Base-by-base conservation (phyloP, 2,329 filamentous ascomycete species). In the Clonostachys rosea region DNA sequence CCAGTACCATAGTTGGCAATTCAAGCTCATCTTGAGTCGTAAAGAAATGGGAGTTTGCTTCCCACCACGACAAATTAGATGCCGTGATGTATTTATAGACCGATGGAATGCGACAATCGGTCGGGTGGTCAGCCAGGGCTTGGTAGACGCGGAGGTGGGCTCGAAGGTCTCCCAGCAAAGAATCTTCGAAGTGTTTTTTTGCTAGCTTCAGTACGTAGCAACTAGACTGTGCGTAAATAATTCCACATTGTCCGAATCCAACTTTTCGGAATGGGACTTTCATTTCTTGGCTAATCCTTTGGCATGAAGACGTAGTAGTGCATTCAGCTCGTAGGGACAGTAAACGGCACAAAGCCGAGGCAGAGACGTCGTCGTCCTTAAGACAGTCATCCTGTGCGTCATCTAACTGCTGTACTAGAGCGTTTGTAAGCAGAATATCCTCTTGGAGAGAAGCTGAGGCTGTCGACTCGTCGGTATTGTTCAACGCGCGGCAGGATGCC, bases 191-290 rank as follows among this genome's bases (percentile, higher is more conserved):
- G 17, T 43, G 18, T 2, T 51, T 54, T 17, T 51, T 49, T 2
- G 56, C 52, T 5, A 59, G 33, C 44, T 61, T 61, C 16, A 59
- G 40, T 1, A 56, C 58, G 16, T 43, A 48, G 8, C 7, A 24
- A 12, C 52, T 52, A 13, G 56, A 52, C 11, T 47, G 43, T 30
- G 54, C 47, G 36, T 59, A 57, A 18, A 60, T 40, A 10, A 59
- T 47, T 5, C 58, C 56, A 43, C 59, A 61, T 41, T 60, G 58
- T 2, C 58, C 57, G 41, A 60, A 59, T 2, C 57, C 57, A 14
- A 60, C 57, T 37, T 54, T 59, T 16, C 52, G 14, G 12, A 39
- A 39, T 17, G 14, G 36, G 36, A 11, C 36, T 14, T 44, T 11
- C 34, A 30, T 30, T 30, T 30, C 8, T 30, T 30, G 24, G 4